Percentiles rank a stretch among this genome's conserved stretches.
Evolutionary conservation across 177 flowering plant species (phyloP).

Genomic region (Tripterygium wilfordii): DNA sequence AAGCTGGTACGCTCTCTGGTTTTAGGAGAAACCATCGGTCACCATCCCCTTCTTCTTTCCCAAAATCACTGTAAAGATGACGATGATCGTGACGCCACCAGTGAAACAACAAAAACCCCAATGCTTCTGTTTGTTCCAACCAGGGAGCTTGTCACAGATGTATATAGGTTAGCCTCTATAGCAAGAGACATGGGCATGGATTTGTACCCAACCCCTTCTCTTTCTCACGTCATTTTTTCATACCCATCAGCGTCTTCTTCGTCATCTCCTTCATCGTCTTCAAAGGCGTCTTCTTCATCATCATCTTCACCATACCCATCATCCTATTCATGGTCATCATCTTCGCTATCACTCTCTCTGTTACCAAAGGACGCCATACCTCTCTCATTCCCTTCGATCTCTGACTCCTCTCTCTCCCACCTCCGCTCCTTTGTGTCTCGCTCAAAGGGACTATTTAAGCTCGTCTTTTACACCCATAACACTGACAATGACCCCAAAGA

Average conservation of each 20-base stretch:
- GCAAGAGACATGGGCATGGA: conserved; percentile 69
- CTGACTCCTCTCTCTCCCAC: conserved; percentile 32
- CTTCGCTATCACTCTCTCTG: conserved; percentile 16
- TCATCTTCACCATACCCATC: conserved; percentile 14
- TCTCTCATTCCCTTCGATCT: conserved; percentile 51
- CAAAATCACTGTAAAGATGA: conserved; percentile 4
- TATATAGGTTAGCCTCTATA: conserved; percentile 45
- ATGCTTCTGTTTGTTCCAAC: conserved; percentile 52
- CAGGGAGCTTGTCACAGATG: conserved; percentile 41
- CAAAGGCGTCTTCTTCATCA: conserved; percentile 16
- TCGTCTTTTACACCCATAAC: conserved; percentile 30
- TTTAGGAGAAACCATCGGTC: conserved; percentile 35
- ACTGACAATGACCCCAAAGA: background rate
- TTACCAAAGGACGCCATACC: conserved; percentile 34
- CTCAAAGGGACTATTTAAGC: conserved; percentile 53
- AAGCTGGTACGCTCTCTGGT: conserved; percentile 57
- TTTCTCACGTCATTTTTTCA: conserved; percentile 62
- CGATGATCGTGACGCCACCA: conserved; percentile 1
- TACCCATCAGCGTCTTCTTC: conserved; percentile 28
- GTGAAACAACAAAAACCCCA: conserved; percentile 20
- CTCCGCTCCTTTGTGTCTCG: conserved; percentile 48
- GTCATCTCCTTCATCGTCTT: conserved; percentile 17
- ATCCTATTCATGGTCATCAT: conserved; percentile 14
- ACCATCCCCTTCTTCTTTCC: conserved; percentile 14
- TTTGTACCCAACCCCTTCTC: conserved; percentile 53